These are phyloP conservation scores for Linderina pennispora DNA, from an alignment of 192 early-diverging fungal species.

Conservation along the genomic window DNA sequence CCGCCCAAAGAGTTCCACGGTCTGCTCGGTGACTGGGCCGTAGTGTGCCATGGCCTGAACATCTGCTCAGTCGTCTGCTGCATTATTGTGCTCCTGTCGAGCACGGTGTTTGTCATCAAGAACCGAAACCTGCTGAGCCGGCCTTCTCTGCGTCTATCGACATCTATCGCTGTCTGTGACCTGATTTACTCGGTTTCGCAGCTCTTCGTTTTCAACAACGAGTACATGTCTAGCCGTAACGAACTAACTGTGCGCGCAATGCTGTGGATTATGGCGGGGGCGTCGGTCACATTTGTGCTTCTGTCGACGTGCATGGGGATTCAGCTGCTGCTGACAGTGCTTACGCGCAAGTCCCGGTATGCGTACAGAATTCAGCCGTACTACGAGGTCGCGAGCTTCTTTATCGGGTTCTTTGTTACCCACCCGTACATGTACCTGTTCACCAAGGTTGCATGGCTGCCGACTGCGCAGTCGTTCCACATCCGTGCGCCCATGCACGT, in stretches of 20 bases:
- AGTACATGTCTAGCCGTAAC: slow-evolving; percentile 1
- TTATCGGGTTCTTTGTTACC: slow-evolving; percentile 2
- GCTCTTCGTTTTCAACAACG: slow-evolving; percentile 7
- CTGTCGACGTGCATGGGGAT: slow-evolving; percentile 6
- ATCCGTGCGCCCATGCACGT: background rate
- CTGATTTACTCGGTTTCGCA: slow-evolving; percentile 5
- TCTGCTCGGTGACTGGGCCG: slow-evolving; percentile 2
- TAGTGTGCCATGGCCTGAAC: slow-evolving; percentile 2
- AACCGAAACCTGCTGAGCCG: slow-evolving; percentile 2
- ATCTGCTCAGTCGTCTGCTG: slow-evolving; percentile 9
- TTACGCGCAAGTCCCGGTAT: background rate
- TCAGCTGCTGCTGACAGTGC: slow-evolving; percentile 3
- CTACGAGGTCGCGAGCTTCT: slow-evolving; percentile 3
- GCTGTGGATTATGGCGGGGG: slow-evolving; percentile 5
- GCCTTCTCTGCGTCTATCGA: slow-evolving; percentile 5
- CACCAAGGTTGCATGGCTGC: background rate
- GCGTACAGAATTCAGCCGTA: slow-evolving; percentile 1
- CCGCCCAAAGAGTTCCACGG: slow-evolving; percentile 2
- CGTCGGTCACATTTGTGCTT: background rate
- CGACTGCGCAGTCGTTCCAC: background rate
- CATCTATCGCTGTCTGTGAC: slow-evolving; percentile 6
- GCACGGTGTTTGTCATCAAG: background rate
- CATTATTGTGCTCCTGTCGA: background rate
- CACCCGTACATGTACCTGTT: slow-evolving; percentile 10
- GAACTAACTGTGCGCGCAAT: slow-evolving; percentile 1